Conservation (phyloP, 352 stramenopile species). For the Hyaloperonospora brassicae region DNA sequence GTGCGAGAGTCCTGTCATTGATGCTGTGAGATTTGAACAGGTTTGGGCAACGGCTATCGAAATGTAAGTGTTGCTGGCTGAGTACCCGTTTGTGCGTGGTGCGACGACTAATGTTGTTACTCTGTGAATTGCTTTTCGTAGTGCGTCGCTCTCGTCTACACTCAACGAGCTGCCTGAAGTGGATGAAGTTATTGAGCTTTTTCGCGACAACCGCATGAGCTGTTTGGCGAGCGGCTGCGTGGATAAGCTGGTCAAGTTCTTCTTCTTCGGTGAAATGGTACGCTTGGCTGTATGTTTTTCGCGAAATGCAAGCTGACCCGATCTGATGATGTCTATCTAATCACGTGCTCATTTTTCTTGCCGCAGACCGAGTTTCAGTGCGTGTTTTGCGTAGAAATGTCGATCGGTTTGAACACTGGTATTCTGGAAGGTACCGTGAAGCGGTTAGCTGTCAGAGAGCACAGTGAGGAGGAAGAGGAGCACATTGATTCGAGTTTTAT, state of each 20-base stretch:
- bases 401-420: conserved; percentile 51
- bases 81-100: not conserved
- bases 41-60: conserved; percentile 56
- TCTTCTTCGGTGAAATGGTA: conserved; percentile 84
- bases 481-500: conserved; percentile 83
- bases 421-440: conserved; percentile 60
- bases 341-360: not conserved
- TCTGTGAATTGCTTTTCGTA: conserved; percentile 18
- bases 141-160: conserved; percentile 41
- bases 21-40: conserved; percentile 73
- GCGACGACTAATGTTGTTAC: conserved; percentile 2
- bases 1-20: conserved; percentile 46
- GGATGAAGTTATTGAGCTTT: conserved; percentile 68
- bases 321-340: conserved; percentile 3
- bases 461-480: conserved; percentile 54
- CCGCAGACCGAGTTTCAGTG: conserved; percentile 64
- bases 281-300: conserved; percentile 1
- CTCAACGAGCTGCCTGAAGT: conserved; percentile 56
- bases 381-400: conserved; percentile 77
- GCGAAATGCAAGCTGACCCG: not conserved
- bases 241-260: conserved; percentile 78
- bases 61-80: conserved; percentile 47
- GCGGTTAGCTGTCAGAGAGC: conserved; percentile 53
- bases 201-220: conserved; percentile 57
- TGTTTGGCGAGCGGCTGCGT: conserved; percentile 75